Evolutionary conservation across 768 basidiomycete species (phyloP), one percentile per base, ranked within the genome.

Genomic region (Suillus discolor): DNA sequence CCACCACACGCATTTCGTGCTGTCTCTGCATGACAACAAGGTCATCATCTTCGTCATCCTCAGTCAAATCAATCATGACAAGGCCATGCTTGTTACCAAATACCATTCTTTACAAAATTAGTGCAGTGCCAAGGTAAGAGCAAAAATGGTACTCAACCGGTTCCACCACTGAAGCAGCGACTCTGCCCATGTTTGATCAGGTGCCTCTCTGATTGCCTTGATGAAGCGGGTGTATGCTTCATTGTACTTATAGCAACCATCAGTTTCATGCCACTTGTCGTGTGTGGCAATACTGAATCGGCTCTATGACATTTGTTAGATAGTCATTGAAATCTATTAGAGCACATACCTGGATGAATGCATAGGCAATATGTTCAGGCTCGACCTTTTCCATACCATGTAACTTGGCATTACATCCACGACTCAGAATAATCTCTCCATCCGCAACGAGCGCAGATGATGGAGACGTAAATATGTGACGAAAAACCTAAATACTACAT

Each of bases 351-450:
- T 64, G 63, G 31, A 64, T 23, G 12, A 41, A 23, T 3, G 20
- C n/a, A 28, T 65, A 65, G 36, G 64, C 57, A n/a, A 65, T 61
- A 16, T 65, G 64, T 45, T 65, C 44, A 45, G 64, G 44, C n/a
- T 41, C 23, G 16, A 65, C 64, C 51, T 61, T 20, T 1, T 7
- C 6, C 64, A 65, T 65, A 12, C 53, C 15, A 15, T 61, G 64
- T 16, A 65, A 20, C 59, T 61, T 65, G 8, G 38, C 57, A 45
- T 65, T 65, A n/a, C 57, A 34, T 13, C 25, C 15, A 15, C 18
- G 42, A 12, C n/a, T 49, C 12, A 4, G 25, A 28, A 28, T 28
- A 28, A 28, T 18, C 20, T 65, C 57, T 12, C 64, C 41, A 13
- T 61, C 49, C 0, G 15, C 13, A 23, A 28, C 6, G 13, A 51